Evolutionary conservation across 345 rosid species (phyloP), one percentile per base, ranked within the genome.

Genomic region (Rhizophora apiculata): DNA sequence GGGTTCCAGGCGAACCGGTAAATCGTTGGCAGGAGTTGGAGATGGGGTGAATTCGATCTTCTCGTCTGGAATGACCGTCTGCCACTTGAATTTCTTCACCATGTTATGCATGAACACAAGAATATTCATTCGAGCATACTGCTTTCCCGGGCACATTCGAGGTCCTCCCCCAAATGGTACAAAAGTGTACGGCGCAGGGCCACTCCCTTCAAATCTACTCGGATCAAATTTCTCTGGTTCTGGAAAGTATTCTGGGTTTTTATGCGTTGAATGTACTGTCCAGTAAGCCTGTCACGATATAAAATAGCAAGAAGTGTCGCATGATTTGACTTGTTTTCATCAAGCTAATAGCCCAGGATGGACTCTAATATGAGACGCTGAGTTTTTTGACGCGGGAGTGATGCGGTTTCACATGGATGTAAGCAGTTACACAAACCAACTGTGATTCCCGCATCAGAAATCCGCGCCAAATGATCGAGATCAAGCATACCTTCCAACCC

Each of bases 401-500:
- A 9, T 13, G 3, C 6, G 58, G 27, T 54, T 54, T 6, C 2
- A 54, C 27, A 20, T n/a, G 6, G 26, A 21, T 54, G 58, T 8
- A 20, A 54, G 8, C 21, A 37, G 43, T 37, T 8, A 13, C 43
- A 9, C 43, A 8, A 37, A 37, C 43, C 43, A 8, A 10, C 43
- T 32, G 13, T 37, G 13, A 8, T 10, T 8, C 13, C 43, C 43
- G 46, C 46, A 10, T 39, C 15, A 39, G 46, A 39, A 39, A 39
- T 39, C 46, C 3, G 16, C 3, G 46, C 15, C 46, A 39, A 39
- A 39, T 39, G 46, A 39, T 39, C 46, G 10, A 11, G 46, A 39
- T 10, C 13, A 2, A 11, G 46, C 46, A 2, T 64, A 64, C 68
- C 68, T 64, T 64, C 55, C 55, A 19, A n/a, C 68, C 68, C 48